Conservation (phyloP, 2,329 filamentous ascomycete genomes). For the Alternaria solani region DNA sequence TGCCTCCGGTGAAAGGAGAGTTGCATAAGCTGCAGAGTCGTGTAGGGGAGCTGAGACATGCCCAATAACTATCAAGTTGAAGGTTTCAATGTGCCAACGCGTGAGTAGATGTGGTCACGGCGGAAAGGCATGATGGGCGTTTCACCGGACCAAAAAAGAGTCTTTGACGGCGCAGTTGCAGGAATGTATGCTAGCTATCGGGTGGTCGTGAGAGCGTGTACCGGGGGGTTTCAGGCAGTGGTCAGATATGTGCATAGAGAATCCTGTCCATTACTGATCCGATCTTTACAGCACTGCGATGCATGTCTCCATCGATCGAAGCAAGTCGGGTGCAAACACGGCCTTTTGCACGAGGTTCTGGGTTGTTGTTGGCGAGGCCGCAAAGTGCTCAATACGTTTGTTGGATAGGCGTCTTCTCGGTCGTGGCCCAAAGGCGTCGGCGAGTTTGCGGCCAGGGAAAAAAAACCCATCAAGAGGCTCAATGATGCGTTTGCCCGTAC, state of each 20-base stretch:
- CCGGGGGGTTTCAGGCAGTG: not conserved
- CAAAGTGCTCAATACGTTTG: not conserved
- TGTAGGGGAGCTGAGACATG: not conserved
- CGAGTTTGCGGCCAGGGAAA: not conserved
- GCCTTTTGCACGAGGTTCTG: not conserved
- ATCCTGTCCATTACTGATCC: not conserved
- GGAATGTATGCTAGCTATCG: not conserved
- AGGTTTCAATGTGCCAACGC: not conserved
- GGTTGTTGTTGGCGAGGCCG: not conserved
- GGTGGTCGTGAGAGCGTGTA: not conserved
- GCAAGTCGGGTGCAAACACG: not conserved
- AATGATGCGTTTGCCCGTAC: not conserved
- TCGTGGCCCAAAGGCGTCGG: not conserved
- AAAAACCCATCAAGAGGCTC: constrained; percentile 7
- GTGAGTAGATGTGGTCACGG: not conserved
- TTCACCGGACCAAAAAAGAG: not conserved
- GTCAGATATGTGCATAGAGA: not conserved
- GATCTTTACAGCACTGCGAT: not conserved
- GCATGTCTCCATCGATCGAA: not conserved
- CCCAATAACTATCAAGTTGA: not conserved
- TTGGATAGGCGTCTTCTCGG: not conserved
- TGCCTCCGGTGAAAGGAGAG: constrained; percentile 15
- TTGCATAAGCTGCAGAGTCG: not conserved
- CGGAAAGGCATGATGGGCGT: not conserved
- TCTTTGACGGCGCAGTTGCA: not conserved